Evolutionary conservation across 208 protist species (phyloP).

Genomic region (Leishmania aethiopica): DNA sequence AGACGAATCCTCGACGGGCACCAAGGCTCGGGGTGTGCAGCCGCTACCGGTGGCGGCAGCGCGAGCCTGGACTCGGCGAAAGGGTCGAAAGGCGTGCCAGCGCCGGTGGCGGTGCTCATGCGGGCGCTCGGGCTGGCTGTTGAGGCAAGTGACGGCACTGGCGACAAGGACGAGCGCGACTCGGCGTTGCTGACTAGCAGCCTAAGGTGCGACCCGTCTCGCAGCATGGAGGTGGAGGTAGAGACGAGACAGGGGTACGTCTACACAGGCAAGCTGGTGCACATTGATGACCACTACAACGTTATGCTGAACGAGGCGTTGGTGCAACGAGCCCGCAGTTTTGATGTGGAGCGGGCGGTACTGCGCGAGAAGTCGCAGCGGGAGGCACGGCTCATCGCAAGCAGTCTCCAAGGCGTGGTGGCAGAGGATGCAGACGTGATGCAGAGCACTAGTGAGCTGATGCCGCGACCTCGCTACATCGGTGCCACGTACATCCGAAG

Average conservation of each 20-base stretch:
- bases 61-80: neutral
- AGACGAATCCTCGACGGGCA: neutral
- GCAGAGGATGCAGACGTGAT: neutral
- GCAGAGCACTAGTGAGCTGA: slow-evolving; percentile 22
- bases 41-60: neutral
- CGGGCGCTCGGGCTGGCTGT: slow-evolving; percentile 10
- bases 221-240: slow-evolving; percentile 61
- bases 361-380: slow-evolving; percentile 21
- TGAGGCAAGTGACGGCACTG: neutral
- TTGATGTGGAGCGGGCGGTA: slow-evolving; percentile 60
- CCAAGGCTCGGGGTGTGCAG: neutral
- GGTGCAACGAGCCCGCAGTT: slow-evolving; percentile 56
- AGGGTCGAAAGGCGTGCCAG: slow-evolving; percentile 18
- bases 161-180: neutral
- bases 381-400: slow-evolving; percentile 22
- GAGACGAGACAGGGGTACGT: slow-evolving; percentile 88
- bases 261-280: slow-evolving; percentile 64
- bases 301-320: slow-evolving; percentile 63
- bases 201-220: neutral
- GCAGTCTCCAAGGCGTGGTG: slow-evolving; percentile 14
- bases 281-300: slow-evolving; percentile 82
- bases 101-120: slow-evolving; percentile 36
- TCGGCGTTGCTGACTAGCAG: slow-evolving; percentile 9
- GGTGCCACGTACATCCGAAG: slow-evolving; percentile 75
- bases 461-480: slow-evolving; percentile 61